Evolutionary conservation across 1,284 basidiomycete genomes (phyloP), one percentile per base, ranked within the genome.

Genomic region (Sanghuangporus weigelae): DNA sequence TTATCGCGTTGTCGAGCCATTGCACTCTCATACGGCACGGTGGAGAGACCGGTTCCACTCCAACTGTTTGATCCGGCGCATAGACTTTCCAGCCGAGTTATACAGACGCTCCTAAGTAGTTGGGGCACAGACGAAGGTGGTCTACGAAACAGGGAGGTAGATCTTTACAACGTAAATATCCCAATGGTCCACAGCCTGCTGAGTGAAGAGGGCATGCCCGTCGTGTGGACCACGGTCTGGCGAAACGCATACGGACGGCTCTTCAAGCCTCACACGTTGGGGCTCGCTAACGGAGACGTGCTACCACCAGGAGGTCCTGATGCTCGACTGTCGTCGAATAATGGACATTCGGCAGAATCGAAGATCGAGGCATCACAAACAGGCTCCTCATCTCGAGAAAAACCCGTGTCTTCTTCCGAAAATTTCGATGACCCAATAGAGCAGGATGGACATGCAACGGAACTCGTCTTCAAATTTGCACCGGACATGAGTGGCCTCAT

Each of bases 1-100:
- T 76, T 96, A 54, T 89, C 90, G 31, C 78, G 82, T 67, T 77
- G 80, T 50, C 82, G 90, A 57, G 81, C 91, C 35, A 90, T 93
- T 68, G 87, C 92, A 0, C 72, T 97, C 36, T 95, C 92, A 0
- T 97, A 95, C 73, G 95, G 93, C 38, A 91, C 84, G 21, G 86
- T 96, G 63, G 73, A 82, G 48, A 82, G 85, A 67, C 91, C 92
- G 3, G 89, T 88, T 11, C 87, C 92, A 0, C 67, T 73, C 3
- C 69, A 77, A 8, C 80, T 84, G 51, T 77, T 85, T 68, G 80
- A 86, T 39, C 89, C 90, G 12, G 93, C 94, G 0, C 85, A 94
- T 71, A 73, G 76, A 10, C 79, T 93, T 26, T 81, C 87, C 7
- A 77, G 82, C 53, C 79, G 82, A 21, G 89, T 97, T 68, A 83